Evolutionary conservation across 495 filamentous ascomycete species (phyloP), one percentile per base, ranked within the genome.

Genomic region (Neurospora sp.): DNA sequence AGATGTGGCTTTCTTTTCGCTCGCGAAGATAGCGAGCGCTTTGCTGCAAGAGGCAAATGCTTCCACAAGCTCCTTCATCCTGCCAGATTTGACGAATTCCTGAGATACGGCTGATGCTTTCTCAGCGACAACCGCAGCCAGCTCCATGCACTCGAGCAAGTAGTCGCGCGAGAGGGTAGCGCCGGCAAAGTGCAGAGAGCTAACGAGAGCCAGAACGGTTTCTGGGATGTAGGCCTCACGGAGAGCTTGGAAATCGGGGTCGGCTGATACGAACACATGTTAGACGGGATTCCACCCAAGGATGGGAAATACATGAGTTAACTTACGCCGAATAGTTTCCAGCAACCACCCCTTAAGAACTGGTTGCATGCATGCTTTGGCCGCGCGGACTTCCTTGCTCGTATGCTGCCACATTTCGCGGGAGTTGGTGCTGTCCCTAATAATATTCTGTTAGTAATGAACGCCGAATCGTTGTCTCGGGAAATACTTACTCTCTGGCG

Each of bases 31-130:
- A 4, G 96, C 86, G 79, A 97, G 89, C 17, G 89, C 89, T 80
- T 91, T 92, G 81, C 92, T 92, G 71, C 88, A 88, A 71, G 87
- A 79, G 0, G 93, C 93, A 78, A 97, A 88, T 31, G 86, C 86
- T 76, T 92, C 89, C 31, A 96, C 86, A 10, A 97, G 84, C 85
- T 96, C 92, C 73, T 87, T 85, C 91, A 96, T 92, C 39, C 92
- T 87, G 10, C 87, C 85, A 13, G 88, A 84, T 66, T 86, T 84
- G 39, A 90, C 79, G 75, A 97, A 92, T 75, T 88, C 87, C 39
- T 85, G 83, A 34, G 89, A 88, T 39, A 97, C 78, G 71, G 91
- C 89, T 43, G 89, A 88, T 70, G 89, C 88, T 76, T 85, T 86
- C 62, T 90, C 87, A 11, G 91, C 90, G 17, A 96, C 86, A 28